Base-by-base conservation (phyloP, 2,329 filamentous ascomycete species). In the Claviceps lovelessii region DNA sequence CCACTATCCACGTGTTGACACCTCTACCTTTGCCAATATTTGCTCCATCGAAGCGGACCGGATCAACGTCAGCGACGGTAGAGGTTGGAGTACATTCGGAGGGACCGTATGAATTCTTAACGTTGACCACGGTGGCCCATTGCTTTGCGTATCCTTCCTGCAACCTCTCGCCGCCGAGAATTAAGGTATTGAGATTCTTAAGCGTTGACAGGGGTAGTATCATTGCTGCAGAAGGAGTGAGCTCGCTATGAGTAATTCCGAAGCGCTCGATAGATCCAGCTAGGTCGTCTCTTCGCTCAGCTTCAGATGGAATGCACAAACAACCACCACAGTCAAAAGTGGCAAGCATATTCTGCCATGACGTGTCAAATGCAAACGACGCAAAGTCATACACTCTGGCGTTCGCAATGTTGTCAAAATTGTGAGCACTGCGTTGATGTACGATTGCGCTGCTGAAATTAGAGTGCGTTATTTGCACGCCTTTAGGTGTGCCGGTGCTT, bases 401-500 rank as follows among this genome's bases (percentile, higher is more conserved):
- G 13, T 54, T 44, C 9, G 35, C 31, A 8, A 28, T 56, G 50
- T 35, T 46, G 5, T 37, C 47, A 44, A 61, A 55, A 11, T 56
- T 51, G 4, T 59, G 56, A 13, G 52, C 49, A 28, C 54, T 41
- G 31, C 47, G 48, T 35, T 61, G 56, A 31, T 60, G 52, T 1
- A 29, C 44, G 28, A 57, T 54, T 5, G 59, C 50, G 15, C 55
- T 58, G 39, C 55, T 53, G 31, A 61, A 57, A 28, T 58, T 57
- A 2, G 52, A 55, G 52, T 63, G 61, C 10, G 59, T 58, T 15
- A 66, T 58, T 29, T 76, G 66, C n/a, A 77, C 73, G 41, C 75
- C 76, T 63, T 78, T 78, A 2, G 76, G 76, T 39, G 65, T 65
- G 4, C 76, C 76, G 11, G 45, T 39, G 23, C 71, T 75, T 17